Evolutionary conservation across 208 protist species (phyloP), one percentile per base, ranked within the genome.

Genomic region (Wallacemonas rigidus): DNA sequence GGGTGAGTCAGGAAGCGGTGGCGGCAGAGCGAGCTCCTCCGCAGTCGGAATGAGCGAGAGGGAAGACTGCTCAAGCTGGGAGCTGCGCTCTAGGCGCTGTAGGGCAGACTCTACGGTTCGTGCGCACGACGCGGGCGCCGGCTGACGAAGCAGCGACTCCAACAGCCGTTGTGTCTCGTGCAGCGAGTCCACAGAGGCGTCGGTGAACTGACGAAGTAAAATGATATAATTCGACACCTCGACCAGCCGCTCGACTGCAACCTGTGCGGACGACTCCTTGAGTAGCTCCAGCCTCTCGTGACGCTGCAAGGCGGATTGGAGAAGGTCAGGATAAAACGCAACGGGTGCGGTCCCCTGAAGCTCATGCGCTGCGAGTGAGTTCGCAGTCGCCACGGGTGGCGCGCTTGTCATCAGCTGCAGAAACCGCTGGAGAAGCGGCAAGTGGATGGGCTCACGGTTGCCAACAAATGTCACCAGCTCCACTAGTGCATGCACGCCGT

Each of bases 381-480:
- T 60, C 8, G 53, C 54, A 8, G 67, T 36, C 4, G 67, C 57
- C 3, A 67, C 67, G 43, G 73, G 45, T 15, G 56, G 60, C 50
- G 41, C n/a, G 50, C 69, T 44, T 65, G 76, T 63, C 69, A 81
- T 82, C 9, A 90, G 72, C 26, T 58, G n/a, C 39, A 97, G 76
- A 72, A 97, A 95, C 1, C 69, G 73, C 50, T 75, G 36, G 40
- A 97, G 72, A 14, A 97, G 73, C 3, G 74, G 76, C 50, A 86
- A 77, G 63, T 95, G 92, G 70, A 97, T 91, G 47, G 92, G 92
- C 64, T 95, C 89, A 12, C 87, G 81, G 75, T 97, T 97, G 35
- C 80, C 90, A 40, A 90, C 70, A 72, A 95, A 95, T 17, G 92
- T 97, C 12, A 79, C 85, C 8, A 97, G 78, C 63, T 91, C 83